Evolutionary conservation across 1,139 yeast genomes (phyloP), one percentile per base, ranked within the genome.

Genomic region (Schizosaccharomyces versatilis): DNA sequence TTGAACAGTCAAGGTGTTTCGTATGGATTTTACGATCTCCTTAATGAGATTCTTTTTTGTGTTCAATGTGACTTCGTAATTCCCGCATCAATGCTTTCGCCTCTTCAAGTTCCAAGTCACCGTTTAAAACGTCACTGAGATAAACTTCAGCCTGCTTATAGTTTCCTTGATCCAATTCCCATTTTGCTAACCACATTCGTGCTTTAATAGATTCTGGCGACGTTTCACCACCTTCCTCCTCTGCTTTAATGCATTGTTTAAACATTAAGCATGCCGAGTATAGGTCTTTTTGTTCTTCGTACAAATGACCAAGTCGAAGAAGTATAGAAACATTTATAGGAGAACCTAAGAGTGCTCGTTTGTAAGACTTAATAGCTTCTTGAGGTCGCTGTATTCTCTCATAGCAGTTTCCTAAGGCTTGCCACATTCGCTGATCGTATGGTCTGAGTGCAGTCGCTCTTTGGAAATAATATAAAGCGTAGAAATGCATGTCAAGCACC

Each of bases 361-460:
- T 69, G 61, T 71, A 77, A 19, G 78, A 73, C 60, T 73, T 73
- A 40, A 81, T 72, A 0, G 93, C 79, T 60, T 82, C 88, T 32
- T 73, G 74, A 39, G 70, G 69, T 58, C 85, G 81, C 36, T 78
- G 79, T 41, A 86, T 74, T 64, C 84, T 83, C 60, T 85, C 94
- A 67, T 80, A 86, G 66, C 97, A 85, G 62, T 81, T 80, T 0
- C 93, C 98, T 52, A 88, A 73, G 0, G 98, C 97, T 61, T 81
- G 85, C 99, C 98, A 93, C 88, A 90, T 86, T 60, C 98, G 71
- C 61, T 82, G 81, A 66, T 93, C 99, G 57, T 79, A 68, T 0
- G 97, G 97, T 62, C 64, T 61, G 59, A 93, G 72, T 24, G 84
- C 77, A 47, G 95, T 83, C 0, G 97, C 96, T 53, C 84, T 73